Conservation (phyloP, 495 filamentous ascomycete species). For the Neurospora sp. region DNA sequence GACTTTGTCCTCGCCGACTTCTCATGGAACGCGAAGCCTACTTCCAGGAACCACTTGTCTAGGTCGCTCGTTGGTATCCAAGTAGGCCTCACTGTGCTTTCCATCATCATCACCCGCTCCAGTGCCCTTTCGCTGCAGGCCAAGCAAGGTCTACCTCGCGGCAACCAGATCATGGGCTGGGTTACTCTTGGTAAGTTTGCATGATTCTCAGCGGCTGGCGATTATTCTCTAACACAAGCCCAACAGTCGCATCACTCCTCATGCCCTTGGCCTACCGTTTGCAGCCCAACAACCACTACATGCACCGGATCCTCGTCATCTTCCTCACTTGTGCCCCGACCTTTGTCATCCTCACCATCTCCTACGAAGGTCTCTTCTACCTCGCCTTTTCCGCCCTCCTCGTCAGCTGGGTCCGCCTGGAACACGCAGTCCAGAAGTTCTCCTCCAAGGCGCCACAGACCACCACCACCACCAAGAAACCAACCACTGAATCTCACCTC, state of each 20-base stretch:
- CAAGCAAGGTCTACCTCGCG: conserved; percentile 75
- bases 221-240: conserved; percentile 6
- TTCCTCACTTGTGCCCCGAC: conserved; percentile 90
- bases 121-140: conserved; percentile 75
- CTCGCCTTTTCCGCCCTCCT: conserved; percentile 76
- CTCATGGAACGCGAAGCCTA: conserved; percentile 17
- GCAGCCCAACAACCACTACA: conserved; percentile 76
- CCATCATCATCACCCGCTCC: conserved; percentile 78
- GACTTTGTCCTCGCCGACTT: conserved; percentile 51
- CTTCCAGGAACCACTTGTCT: conserved; percentile 20
- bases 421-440: conserved; percentile 65
- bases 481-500: conserved; percentile 14
- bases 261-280: conserved; percentile 75
- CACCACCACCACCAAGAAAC: conserved; percentile 10
- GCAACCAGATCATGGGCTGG: conserved; percentile 88
- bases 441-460: conserved; percentile 6
- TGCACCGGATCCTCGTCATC: conserved; percentile 79
- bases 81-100: conserved; percentile 71
- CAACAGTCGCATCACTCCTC: conserved; percentile 58
- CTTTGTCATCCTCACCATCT: conserved; percentile 95
- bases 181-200: conserved; percentile 56
- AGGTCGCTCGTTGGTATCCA: conserved; percentile 38
- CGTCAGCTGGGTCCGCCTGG: conserved; percentile 81
- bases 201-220: not conserved
- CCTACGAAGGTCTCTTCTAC: conserved; percentile 97